These are phyloP conservation scores for Hortiboletus campestris DNA, from an alignment of 768 basidiomycete species.

Conservation along the genomic window DNA sequence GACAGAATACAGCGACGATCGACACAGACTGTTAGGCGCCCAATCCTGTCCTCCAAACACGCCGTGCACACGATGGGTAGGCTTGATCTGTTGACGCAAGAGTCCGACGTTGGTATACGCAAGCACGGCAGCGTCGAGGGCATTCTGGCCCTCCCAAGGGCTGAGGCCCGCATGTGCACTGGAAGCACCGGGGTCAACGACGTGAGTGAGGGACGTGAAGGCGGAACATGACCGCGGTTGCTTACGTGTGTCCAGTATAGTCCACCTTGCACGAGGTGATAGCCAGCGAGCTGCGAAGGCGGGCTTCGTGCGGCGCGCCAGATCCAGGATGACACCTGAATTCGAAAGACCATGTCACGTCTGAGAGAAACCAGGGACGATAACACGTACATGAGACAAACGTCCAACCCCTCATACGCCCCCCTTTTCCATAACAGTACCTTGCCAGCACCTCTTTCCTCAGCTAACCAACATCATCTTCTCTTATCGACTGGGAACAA, in stretches of 20 bases:
- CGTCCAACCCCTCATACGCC: constrained; percentile 72
- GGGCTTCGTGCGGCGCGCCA: constrained; percentile 63
- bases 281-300: constrained; percentile 63
- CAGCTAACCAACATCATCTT: neutral
- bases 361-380: neutral
- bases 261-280: constrained; percentile 57
- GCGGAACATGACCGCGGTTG: neutral
- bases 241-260: constrained; percentile 72
- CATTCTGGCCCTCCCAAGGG: constrained; percentile 86
- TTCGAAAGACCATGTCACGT: neutral
- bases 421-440: constrained; percentile 61
- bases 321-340: constrained; percentile 78
- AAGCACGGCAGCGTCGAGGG: constrained; percentile 80
- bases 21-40: constrained; percentile 64
- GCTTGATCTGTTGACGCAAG: constrained; percentile 78
- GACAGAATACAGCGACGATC: neutral
- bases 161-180: constrained; percentile 78
- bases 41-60: constrained; percentile 75
- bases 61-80: constrained; percentile 77
- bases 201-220: neutral
- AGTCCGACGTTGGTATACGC: constrained; percentile 78
- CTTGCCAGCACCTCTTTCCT: constrained; percentile 75
- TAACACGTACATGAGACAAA: constrained; percentile 63
- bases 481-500: no score
- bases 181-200: neutral